Evolutionary conservation across 306 rosid species (phyloP), one percentile per base, ranked within the genome.

Genomic region (Alnus glutinosa): DNA sequence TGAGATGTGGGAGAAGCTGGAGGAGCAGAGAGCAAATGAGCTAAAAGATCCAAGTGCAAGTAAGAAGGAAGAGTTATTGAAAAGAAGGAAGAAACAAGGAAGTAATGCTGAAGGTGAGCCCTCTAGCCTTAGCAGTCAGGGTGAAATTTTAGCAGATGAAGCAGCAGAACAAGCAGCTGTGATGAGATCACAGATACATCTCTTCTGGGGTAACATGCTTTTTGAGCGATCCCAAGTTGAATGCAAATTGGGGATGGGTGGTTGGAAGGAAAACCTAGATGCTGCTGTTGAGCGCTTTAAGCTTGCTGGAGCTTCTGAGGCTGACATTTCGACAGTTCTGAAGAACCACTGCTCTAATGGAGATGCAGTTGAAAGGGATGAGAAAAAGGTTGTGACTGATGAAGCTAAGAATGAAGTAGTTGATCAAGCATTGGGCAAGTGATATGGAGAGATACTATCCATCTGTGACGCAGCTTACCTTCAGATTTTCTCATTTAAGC

Each of bases 121-220:
- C 66, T 88, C 92, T 19, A 78, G 70, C 75, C 84, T 55, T 51
- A 88, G 90, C 47, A 82, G 79, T 15, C 91, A 83, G 79, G 87
- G 79, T 36, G 98, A 95, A 55, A 62, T 91, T 47, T 89, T 96
- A 5, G 78, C 89, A 2, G 96, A 89, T 79, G 98, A 94, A 84
- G 95, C 95, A 55, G 94, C 98, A 46, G 97, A 95, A 77, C 97
- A 95, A 85, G 97, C 97, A 62, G 90, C 93, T 51, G 88, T 95
- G 36, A 95, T 95, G 98, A 91, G 94, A 80, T 95, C 98, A 51
- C 98, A 95, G 83, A 95, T 95, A 79, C 98, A 95, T 86, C 90
- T 95, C 74, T 95, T 95, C 85, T 91, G 97, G 98, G 98, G 98
- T 39, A 95, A 95, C 79, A 92, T 92, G 98, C 97, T 91, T 39